These are phyloP conservation scores for Psilocybe cyanescens DNA, from an alignment of 768 basidiomycete species.

Conservation along the genomic window DNA sequence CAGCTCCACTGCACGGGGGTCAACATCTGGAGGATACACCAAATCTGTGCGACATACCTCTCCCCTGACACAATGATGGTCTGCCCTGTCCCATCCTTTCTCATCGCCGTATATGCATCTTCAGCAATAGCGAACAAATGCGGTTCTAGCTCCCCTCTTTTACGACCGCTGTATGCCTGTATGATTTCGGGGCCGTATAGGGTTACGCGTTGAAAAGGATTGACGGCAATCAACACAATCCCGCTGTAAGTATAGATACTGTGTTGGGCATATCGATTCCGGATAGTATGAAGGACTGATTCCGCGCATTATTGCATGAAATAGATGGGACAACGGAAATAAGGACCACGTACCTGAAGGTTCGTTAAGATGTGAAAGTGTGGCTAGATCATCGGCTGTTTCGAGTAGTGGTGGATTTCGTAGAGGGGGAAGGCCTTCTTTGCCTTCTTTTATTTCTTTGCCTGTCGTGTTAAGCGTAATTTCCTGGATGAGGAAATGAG, in stretches of 20 bases:
- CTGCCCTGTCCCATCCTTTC: slow-evolving; percentile 91
- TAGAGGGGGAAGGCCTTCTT: slow-evolving; percentile 85
- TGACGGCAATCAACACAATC: slow-evolving; percentile 98
- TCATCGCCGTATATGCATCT: slow-evolving; percentile 98
- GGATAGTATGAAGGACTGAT: slow-evolving; percentile 93
- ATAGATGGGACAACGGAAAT: not conserved
- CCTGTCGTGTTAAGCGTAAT: slow-evolving; percentile 76
- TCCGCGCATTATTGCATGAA: not conserved
- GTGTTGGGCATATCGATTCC: slow-evolving; percentile 95
- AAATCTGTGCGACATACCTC: slow-evolving; percentile 57
- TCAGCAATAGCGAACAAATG: slow-evolving; percentile 99
- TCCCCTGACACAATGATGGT: slow-evolving; percentile 99
- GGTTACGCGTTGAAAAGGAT: slow-evolving; percentile 97
- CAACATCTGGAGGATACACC: slow-evolving; percentile 11
- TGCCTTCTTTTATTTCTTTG: slow-evolving; percentile 77
- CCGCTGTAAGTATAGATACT: slow-evolving; percentile 99
- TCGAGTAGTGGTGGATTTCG: slow-evolving; percentile 97
- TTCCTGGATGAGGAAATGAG: slow-evolving; percentile 54
- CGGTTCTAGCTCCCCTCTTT: slow-evolving; percentile 94
- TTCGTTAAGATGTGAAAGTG: slow-evolving; percentile 97
- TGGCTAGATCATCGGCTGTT: slow-evolving; percentile 97
- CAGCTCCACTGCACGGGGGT: slow-evolving; percentile 79
- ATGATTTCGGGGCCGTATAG: slow-evolving; percentile 98
- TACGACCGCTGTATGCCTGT: slow-evolving; percentile 91
- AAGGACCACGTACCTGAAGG: slow-evolving; percentile 73